Percentiles rank a stretch among this genome's conserved stretches.
phyloP scores from a whole-genome alignment of 202 grass and related monocot species.

The Zizania palustris region DNA sequence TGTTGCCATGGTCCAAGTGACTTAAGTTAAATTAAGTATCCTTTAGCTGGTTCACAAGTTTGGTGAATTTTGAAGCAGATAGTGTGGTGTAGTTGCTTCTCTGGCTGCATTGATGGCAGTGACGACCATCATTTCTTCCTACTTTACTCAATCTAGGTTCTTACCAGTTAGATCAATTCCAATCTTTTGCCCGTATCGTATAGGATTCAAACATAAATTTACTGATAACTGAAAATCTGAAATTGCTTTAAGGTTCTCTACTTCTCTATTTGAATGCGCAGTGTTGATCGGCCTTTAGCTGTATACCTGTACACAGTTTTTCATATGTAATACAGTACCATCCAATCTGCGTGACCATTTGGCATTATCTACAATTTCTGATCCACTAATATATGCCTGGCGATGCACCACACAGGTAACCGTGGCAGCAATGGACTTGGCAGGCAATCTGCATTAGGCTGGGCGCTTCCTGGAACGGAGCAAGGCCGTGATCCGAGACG shows the following conservation, averaged over 20 bases:
- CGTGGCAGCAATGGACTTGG: conserved; percentile 25
- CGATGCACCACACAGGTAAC: conserved; percentile 33
- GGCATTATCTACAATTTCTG: background rate
- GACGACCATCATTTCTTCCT: background rate
- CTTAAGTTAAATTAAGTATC: background rate
- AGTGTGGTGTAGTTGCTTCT: background rate
- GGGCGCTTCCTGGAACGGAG: conserved; percentile 54
- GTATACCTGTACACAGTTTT: background rate
- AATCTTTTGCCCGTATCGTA: background rate
- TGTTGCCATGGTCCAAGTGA: background rate
- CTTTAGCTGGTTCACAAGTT: background rate
- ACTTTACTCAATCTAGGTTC: background rate
- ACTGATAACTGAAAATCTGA: background rate
- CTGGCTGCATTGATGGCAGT: background rate
- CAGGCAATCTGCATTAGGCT: conserved; percentile 26
- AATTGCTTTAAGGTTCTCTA: background rate
- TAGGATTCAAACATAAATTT: background rate
- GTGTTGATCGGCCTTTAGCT: background rate
- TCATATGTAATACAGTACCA: background rate
- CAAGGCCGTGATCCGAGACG: conserved; percentile 40
- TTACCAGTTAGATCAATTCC: background rate
- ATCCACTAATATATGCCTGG: background rate
- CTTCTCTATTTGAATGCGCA: background rate
- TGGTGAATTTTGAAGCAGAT: background rate
- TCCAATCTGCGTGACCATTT: background rate